A percentile compares a stretch with the other conserved stretches of the same genome.
phyloP scores from a whole-genome alignment of 192 early-diverging fungal species.

The Haplosporangium gracile region DNA sequence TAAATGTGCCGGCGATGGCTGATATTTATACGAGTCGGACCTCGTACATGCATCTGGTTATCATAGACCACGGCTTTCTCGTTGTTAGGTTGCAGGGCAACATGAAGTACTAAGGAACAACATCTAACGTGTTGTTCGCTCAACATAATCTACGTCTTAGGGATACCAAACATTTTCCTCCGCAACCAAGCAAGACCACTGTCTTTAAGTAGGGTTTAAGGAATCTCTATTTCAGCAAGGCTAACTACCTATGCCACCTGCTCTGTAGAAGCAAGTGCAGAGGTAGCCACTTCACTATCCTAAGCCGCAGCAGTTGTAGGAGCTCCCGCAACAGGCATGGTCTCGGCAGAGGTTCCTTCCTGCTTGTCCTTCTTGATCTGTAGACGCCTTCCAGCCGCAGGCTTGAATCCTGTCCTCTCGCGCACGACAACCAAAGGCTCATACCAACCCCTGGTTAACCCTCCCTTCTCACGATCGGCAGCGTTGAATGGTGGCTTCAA shows the following conservation, averaged over 20 bases:
- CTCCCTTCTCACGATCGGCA: slow-evolving; percentile 66
- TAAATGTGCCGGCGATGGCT: not conserved
- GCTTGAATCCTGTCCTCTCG: slow-evolving; percentile 49
- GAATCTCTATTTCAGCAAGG: not conserved
- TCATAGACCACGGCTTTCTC: not conserved
- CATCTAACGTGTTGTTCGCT: not conserved
- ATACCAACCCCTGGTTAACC: slow-evolving; percentile 64
- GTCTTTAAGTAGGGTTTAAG: not conserved
- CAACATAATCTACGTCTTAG: not conserved
- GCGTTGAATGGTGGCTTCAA: slow-evolving; percentile 80
- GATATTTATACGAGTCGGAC: not conserved
- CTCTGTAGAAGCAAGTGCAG: not conserved
- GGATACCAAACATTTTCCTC: not conserved
- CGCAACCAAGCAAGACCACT: not conserved
- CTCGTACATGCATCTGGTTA: not conserved
- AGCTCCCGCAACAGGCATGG: not conserved
- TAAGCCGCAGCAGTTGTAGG: not conserved
- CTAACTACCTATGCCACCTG: not conserved
- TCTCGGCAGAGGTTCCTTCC: not conserved
- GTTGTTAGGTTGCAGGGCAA: not conserved
- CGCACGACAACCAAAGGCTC: slow-evolving; percentile 52
- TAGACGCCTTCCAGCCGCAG: slow-evolving; percentile 28
- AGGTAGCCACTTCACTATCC: not conserved
- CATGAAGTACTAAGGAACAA: not conserved
- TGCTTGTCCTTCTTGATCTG: slow-evolving; percentile 28